Evolutionary conservation across 352 stramenopile genomes (phyloP), one percentile per base, ranked within the genome.

Genomic region (Globisporangium takayamanum): DNA sequence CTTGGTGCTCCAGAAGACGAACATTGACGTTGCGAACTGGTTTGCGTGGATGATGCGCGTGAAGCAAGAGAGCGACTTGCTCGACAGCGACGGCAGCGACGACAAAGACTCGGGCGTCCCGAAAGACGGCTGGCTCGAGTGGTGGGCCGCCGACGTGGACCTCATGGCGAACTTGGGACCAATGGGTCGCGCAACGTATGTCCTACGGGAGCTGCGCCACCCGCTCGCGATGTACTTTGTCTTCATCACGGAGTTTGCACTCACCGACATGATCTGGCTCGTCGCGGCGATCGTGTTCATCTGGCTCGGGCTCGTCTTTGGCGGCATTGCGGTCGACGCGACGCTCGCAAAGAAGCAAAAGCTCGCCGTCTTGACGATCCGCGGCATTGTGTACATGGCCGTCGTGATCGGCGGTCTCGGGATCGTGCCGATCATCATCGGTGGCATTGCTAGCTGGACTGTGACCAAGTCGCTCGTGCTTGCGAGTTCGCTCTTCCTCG

Each of bases 1-100:
- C n/a, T 59, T 95, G 11, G 86, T 92, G 50, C 71, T 89, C 18
- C 76, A 88, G 41, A 93, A 93, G 60, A 88, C 84, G 12, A 89
- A 84, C 53, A 68, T 94, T 2, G 86, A 95, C 53, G 79, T 94
- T 22, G 55, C 63, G 2, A 82, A 94, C 49, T 95, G 86, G 86
- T 89, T 89, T 33, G 69, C 76, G 28, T 95, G 86, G 86, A 92
- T 93, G 84, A 88, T 92, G 78, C 68, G 73, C 55, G 74, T 84
- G 28, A 76, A 83, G 45, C 70, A 69, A 20, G 69, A 68, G 0
- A 64, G 71, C 3, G 70, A 81, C 28, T 55, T 75, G 37, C 26
- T 53, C n/a, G 26, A 42, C 25, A 71, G 61, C 28, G 60, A 68
- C 16, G 73, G 74, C n/a, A 36, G 12, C 3, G 59, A 72, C n/a